Evolutionary conservation across 2,329 filamentous ascomycete genomes (phyloP).

Genomic region (Aspergillus ochraceus): DNA sequence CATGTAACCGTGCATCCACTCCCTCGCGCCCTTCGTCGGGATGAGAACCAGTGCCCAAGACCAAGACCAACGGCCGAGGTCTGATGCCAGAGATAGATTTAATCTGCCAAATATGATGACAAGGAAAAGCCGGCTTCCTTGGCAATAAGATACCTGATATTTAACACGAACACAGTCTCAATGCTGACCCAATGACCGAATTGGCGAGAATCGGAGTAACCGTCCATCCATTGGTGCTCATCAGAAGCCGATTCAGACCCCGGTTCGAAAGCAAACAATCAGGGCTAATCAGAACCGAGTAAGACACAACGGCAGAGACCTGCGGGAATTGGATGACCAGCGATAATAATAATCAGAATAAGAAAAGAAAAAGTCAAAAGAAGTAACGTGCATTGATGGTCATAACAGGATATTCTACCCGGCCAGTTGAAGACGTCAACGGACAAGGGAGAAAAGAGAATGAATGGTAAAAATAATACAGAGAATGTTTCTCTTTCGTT

Average conservation of each 20-base stretch:
- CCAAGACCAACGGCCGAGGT: not conserved
- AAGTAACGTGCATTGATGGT: not conserved
- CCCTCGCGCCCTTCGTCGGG: not conserved
- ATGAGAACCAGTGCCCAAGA: not conserved
- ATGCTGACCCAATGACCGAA: slow-evolving; percentile 1
- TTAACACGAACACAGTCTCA: not conserved
- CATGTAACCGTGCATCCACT: not conserved
- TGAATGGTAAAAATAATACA: not conserved
- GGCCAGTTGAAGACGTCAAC: not conserved
- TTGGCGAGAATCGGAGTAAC: slow-evolving; percentile 1
- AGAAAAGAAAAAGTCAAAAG: slow-evolving; percentile 1
- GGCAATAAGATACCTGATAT: not conserved
- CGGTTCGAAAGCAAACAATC: slow-evolving; percentile 2
- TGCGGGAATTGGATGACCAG: not conserved
- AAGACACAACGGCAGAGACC: not conserved
- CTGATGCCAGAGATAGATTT: not conserved
- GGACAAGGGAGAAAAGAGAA: not conserved
- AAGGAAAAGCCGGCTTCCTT: not conserved
- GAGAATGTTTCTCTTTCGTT: not conserved
- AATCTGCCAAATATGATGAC: slow-evolving; percentile 2
- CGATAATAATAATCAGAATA: not conserved
- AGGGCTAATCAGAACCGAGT: not conserved
- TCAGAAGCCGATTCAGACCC: not conserved
- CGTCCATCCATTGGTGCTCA: not conserved
- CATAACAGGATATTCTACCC: not conserved